phyloP scores from a whole-genome alignment of 495 filamentous ascomycete species.

The Aspergillus ellipticus region DNA sequence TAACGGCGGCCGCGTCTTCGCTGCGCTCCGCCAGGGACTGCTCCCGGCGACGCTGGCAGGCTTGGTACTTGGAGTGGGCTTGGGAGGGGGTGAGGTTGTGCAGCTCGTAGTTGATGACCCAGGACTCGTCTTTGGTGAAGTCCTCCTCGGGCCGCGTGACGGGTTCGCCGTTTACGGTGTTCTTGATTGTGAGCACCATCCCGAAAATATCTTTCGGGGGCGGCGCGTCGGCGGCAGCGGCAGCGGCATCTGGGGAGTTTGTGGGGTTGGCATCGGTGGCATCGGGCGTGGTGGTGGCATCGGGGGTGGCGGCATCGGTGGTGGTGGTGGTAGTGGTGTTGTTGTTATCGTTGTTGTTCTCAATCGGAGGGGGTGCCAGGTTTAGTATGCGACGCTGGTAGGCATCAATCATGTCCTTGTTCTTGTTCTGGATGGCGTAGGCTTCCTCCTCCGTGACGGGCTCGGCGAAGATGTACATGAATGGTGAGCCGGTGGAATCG shows the following conservation, averaged over 20 bases:
- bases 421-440: slow-evolving; percentile 65
- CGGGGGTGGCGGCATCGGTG: background rate
- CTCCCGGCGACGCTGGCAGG: slow-evolving; percentile 26
- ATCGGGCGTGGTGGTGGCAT: background rate
- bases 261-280: background rate
- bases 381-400: slow-evolving; percentile 61
- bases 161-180: slow-evolving; percentile 64
- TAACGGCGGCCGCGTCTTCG: slow-evolving; percentile 31
- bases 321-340: slow-evolving; percentile 1
- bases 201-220: slow-evolving; percentile 46
- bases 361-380: slow-evolving; percentile 16
- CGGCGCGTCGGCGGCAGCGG: background rate
- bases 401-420: slow-evolving; percentile 56
- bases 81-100: slow-evolving; percentile 44
- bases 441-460: slow-evolving; percentile 73
- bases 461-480: slow-evolving; percentile 88
- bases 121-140: too few relatives aligned
- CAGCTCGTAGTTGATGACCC: slow-evolving; percentile 75
- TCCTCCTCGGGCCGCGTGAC: slow-evolving; percentile 62
- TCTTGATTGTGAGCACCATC: slow-evolving; percentile 65
- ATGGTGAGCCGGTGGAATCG: slow-evolving; percentile 45
- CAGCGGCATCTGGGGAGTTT: background rate
- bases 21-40: slow-evolving; percentile 37
- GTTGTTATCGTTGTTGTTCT: slow-evolving; percentile 17
- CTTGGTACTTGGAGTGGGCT: slow-evolving; percentile 23